Evolutionary conservation across 257 asterid species (phyloP), one percentile per base, ranked within the genome.

Genomic region (Pogostemon cablin): DNA sequence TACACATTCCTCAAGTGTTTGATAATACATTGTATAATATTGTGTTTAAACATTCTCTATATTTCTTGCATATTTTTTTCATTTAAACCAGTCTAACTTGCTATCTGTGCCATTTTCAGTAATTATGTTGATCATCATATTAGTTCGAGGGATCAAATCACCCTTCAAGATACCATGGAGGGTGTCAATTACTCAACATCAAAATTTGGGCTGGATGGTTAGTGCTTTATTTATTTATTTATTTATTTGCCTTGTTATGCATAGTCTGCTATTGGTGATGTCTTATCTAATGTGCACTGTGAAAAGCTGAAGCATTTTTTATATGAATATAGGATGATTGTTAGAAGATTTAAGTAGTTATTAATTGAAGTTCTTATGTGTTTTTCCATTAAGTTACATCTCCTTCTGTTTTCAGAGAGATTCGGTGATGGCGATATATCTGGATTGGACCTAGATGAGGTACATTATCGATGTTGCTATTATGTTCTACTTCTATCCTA

Each of bases 141-240:
- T 75, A 90, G 98, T 82, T 87, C 98, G 60, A 90, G 95, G 84
- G 98, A 92, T 67, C 98, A 90, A 85, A 92, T 92, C 72, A 92
- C 98, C 47, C 95, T 92, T 69, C 98, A 92, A 85, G 98, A 92
- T 82, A 81, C 81, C 71, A 69, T 90, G 98, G 96, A 92, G 81
- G 92, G 96, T 11, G 95, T 90, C 62, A 76, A 86, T 84, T 88
- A 86, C 78, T 86, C 98, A 61, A 86, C 95, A 44, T 84, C 96
- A 52, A 87, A 88, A 83, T 92, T 92, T 79, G 98, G 98, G 69
- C 79, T 90, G 78, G 98, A 92, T 60, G 98, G 98, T 92, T 77
- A 81, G 96, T 86, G 12, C 32, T 62, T 57, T 75, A 56, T 71
- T 65, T 25, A 0, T 25, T 25, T 1, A 20, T 20, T 20, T 20